Evolutionary conservation across 768 basidiomycete species (phyloP), one percentile per base, ranked within the genome.

Genomic region (Mycena chlorophos): DNA sequence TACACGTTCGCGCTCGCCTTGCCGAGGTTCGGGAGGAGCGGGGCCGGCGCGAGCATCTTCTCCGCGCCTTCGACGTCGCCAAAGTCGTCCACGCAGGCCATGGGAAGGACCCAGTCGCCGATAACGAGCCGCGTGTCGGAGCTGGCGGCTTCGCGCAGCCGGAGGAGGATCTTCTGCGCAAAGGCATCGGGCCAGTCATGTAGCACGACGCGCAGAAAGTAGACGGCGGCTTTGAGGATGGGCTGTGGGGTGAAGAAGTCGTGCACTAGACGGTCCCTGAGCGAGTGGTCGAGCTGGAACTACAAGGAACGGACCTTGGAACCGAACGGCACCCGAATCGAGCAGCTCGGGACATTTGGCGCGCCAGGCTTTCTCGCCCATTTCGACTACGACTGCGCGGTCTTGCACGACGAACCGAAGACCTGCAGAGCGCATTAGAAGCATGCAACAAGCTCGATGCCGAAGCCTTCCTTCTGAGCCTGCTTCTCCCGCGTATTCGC

Each of bases 111-210:
- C 56, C 85, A 86, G 60, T 92, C 89, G 0, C 83, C 87, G 38
- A 92, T 78, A 29, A 92, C 71, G 2, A 91, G 73, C 54, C 74
- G 80, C 23, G 89, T 90, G 2, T 74, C 68, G 0, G 78, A 77
- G 4, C 73, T 69, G 3, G 81, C 78, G 6, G 80, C 78, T 50
- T 77, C 74, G 23, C 80, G 70, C 29, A 81, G 68, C 1, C 70
- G 69, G 17, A 78, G 62, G 4, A 82, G 71, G 38, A 83, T 80
- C 48, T 67, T 65, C 28, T 75, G 72, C 20, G 81, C 82, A 59
- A 72, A 78, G 1, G 72, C 73, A 58, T 91, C 86, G 1, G 88
- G 84, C 89, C 89, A 91, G 63, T 92, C 89, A 62, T 92, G 89
- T 29, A 88, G 73, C 34, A 90, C 80, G 19, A 85, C 83, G 22